Evolutionary conservation across 495 filamentous ascomycete species (phyloP).

Genomic region (Talaromyces ruber): DNA sequence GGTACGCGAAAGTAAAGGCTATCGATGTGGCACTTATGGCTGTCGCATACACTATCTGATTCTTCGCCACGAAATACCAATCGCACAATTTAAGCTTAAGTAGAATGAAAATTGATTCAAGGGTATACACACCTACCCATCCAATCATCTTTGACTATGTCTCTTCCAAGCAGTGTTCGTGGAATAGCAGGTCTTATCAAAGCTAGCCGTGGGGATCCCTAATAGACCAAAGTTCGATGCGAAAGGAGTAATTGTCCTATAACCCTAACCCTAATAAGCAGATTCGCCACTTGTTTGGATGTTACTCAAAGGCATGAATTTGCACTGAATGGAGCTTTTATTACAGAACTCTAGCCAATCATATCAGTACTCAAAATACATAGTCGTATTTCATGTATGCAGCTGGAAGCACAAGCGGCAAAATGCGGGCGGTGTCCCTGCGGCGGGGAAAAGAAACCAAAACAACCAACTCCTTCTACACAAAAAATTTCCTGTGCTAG

Average conservation of each 20-base stretch:
- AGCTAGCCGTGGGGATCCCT: too few species aligned
- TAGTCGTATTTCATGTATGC: background rate
- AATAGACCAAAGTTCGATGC: too few species aligned
- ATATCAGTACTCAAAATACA: background rate
- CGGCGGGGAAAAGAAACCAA: constrained; percentile 1
- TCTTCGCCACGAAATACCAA: too few species aligned
- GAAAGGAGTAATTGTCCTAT: too few species aligned
- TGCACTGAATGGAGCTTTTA: background rate
- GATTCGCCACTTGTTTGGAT: background rate
- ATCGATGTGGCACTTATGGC: background rate
- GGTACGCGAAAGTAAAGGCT: background rate
- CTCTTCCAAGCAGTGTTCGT: too few species aligned
- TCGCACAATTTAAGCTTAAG: too few species aligned
- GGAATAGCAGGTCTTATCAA: too few species aligned
- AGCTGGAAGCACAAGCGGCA: background rate
- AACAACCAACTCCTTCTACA: constrained; percentile 1
- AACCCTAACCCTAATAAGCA: background rate
- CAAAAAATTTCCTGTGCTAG: background rate
- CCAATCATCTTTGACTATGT: too few species aligned
- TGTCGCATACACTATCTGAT: too few species aligned
- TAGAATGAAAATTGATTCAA: too few species aligned
- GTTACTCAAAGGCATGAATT: background rate
- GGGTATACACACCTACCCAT: too few species aligned
- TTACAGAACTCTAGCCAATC: background rate
- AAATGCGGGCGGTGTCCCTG: background rate